phyloP scores from a whole-genome alignment of 352 stramenopile species.

The Pseudoperonospora humuli region DNA sequence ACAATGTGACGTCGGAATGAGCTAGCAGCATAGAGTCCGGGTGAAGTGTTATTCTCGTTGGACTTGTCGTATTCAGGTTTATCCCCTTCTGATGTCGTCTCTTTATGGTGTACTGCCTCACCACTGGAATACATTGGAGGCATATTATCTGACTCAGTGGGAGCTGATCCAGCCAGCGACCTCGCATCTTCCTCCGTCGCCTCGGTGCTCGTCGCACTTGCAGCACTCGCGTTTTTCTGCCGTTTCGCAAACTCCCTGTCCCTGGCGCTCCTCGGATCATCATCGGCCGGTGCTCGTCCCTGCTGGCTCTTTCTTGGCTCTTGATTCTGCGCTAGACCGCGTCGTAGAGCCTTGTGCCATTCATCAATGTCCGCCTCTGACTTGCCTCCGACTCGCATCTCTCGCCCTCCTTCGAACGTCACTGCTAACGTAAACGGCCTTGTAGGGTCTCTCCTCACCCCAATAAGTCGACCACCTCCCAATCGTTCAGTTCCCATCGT shows the following conservation, averaged over 20 bases:
- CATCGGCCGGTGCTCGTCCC: conserved; percentile 9
- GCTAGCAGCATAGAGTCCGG: conserved; percentile 26
- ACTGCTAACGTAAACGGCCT: conserved; percentile 51
- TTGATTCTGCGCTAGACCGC: conserved; percentile 33
- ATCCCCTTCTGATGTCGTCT: conserved; percentile 16
- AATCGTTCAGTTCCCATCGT: conserved; percentile 42
- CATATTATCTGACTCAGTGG: conserved; percentile 9
- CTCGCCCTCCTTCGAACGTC: conserved; percentile 51
- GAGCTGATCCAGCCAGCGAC: conserved; percentile 18
- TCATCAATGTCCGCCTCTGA: conserved; percentile 61
- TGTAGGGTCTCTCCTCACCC: conserved; percentile 46
- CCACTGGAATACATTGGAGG: conserved; percentile 17
- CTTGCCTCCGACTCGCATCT: conserved; percentile 57
- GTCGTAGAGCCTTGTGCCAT: conserved; percentile 57
- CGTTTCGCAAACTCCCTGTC: conserved; percentile 27
- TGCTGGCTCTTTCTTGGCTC: conserved; percentile 22
- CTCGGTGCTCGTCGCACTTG: conserved; percentile 8
- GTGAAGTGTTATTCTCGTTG: conserved; percentile 20
- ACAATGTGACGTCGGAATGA: conserved; percentile 61
- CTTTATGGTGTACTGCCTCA: conserved; percentile 1
- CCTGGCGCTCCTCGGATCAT: conserved; percentile 20
- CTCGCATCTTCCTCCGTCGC: conserved; percentile 24
- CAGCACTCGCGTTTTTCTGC: conserved; percentile 16
- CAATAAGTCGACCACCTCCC: conserved; percentile 45
- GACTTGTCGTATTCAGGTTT: conserved; percentile 9